Evolutionary conservation across 2,329 filamentous ascomycete genomes (phyloP), one percentile per base, ranked within the genome.

Genomic region (Colletotrichum plurivorum): DNA sequence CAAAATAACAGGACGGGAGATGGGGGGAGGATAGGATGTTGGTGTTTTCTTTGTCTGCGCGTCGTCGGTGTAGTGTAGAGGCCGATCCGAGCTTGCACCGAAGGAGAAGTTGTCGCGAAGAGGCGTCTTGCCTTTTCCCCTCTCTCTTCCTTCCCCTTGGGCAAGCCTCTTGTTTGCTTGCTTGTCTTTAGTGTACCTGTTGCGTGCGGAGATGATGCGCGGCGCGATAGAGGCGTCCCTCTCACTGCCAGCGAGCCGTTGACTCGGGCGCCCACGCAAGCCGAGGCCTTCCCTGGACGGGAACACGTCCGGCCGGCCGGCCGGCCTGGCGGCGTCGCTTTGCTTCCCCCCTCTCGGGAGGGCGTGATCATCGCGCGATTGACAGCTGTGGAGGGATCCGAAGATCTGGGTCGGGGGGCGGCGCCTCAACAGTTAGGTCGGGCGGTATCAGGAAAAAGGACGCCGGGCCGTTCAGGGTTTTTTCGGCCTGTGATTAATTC

Each of bases 51-150:
- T 51, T 60, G 57, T 60, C 27, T 22, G 45, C 27, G 45, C 20
- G 56, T 48, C 9, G 39, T 51, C 22, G 49, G 46, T 45, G 31
- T 27, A 39, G 27, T 45, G 45, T 60, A 60, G 18, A 20, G 45
- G 43, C 10, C 31, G 16, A 22, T 39, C n/a, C 20, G 45, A 60
- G 57, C 57, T 59, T 59, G 56, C 45, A 59, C 56, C 2, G 4
- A 59, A 49, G 12, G 12, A 59, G 56, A 51, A 49, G 27, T 7
- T 51, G 56, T 59, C 56, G 45, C 56, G 45, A 51, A 18, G 55
- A 43, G 31, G 31, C 31, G 31, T 56, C 53, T 25, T 25, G 22
- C 22, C 22, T 25, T 25, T 25, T 5, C 36, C 6, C 53, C 53
- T 55, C 31, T 20, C 27, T 31, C 9, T 10, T 10, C 31, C 9